Evolutionary conservation across 257 asterid species (phyloP).

Genomic region (Coffea canephora): DNA sequence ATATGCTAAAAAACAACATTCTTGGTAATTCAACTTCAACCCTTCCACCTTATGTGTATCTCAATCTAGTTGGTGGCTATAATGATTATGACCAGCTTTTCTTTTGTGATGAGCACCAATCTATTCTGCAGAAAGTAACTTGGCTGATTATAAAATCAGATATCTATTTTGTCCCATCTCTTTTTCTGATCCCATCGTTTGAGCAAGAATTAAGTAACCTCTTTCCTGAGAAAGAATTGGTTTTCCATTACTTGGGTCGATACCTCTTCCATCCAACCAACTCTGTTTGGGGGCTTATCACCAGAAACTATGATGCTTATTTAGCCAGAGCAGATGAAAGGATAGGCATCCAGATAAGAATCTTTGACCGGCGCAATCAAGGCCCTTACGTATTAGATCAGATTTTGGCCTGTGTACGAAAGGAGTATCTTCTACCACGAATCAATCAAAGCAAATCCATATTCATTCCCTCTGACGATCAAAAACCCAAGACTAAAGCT

Average conservation of each 20-base stretch:
- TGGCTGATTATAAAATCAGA: conserved; percentile 64
- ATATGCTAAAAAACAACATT: conserved; percentile 42
- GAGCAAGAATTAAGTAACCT: conserved; percentile 51
- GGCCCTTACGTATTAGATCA: conserved; percentile 62
- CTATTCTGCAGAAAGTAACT: conserved; percentile 36
- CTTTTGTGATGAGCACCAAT: conserved; percentile 66
- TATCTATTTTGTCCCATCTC: conserved; percentile 67
- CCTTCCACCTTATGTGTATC: conserved; percentile 45
- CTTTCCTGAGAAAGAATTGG: conserved; percentile 62
- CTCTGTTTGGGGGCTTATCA: conserved; percentile 64
- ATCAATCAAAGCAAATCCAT: conserved; percentile 24
- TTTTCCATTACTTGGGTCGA: conserved; percentile 71
- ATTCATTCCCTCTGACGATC: conserved; percentile 1
- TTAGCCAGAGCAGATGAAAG: conserved; percentile 54
- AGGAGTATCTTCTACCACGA: conserved; percentile 49
- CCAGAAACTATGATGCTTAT: conserved; percentile 54
- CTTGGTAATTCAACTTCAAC: conserved; percentile 21
- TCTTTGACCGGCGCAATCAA: conserved; percentile 26
- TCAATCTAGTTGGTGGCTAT: conserved; percentile 65
- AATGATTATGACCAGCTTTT: conserved; percentile 56
- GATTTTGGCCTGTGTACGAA: conserved; percentile 46
- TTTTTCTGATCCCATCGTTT: conserved; percentile 60
- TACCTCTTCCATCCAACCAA: conserved; percentile 79
- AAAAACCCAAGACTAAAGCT: conserved; percentile 32
- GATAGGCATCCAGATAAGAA: conserved; percentile 67